phyloP scores from a whole-genome alignment of 169 alveolate species.

The Plasmodium sp. region DNA sequence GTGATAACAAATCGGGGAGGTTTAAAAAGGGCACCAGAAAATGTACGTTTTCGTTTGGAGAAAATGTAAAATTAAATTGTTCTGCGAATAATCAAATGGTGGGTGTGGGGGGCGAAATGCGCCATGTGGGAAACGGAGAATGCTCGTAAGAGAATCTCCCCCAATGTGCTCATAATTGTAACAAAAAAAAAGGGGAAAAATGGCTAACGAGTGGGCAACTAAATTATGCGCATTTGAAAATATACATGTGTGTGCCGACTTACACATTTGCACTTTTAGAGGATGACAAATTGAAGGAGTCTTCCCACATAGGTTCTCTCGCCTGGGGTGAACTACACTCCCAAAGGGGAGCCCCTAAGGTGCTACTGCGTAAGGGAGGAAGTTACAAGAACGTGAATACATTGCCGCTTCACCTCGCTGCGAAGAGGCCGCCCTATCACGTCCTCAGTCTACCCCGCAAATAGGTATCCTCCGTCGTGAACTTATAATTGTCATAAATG shows the following conservation, averaged over 20 bases:
- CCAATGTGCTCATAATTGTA: not conserved
- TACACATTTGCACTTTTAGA: not conserved
- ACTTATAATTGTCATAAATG: conserved; percentile 40
- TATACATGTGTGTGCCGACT: not conserved
- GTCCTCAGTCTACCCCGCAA: not conserved
- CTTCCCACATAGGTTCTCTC: not conserved
- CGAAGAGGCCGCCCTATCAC: not conserved
- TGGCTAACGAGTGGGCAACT: not conserved
- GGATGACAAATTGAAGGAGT: not conserved
- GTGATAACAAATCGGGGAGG: not conserved
- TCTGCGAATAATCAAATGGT: not conserved
- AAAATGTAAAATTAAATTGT: not conserved
- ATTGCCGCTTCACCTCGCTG: not conserved
- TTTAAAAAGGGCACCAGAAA: not conserved
- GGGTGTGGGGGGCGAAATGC: not conserved
- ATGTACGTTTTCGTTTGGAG: not conserved
- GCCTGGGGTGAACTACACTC: not conserved
- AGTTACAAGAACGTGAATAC: not conserved
- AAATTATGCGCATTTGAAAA: not conserved
- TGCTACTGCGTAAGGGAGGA: not conserved
- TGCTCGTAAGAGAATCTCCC: not conserved
- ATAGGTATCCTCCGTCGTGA: conserved; percentile 46
- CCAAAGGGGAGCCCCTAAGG: not conserved
- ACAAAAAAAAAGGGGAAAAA: not conserved
- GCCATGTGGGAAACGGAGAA: not conserved